Evolutionary conservation across 2,329 filamentous ascomycete species (phyloP).

Genomic region (Colletotrichum ledebouriae): DNA sequence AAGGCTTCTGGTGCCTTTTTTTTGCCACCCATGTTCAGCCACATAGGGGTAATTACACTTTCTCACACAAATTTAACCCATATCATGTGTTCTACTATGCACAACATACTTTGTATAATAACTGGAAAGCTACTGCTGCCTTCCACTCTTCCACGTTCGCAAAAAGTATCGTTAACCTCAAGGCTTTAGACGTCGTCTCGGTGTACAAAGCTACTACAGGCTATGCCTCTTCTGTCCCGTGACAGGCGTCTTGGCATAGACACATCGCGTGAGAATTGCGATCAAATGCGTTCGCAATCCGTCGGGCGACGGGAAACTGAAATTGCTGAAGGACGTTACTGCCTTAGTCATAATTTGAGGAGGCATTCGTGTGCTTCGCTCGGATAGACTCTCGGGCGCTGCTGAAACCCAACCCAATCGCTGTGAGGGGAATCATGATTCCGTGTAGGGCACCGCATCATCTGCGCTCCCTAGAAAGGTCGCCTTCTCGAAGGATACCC

Average conservation of each 20-base stretch:
- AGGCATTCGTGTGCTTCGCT: slow-evolving; percentile 12
- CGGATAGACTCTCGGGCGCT: slow-evolving; percentile 36
- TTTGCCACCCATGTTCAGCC: no score
- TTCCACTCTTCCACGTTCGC: no score
- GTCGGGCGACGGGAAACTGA: slow-evolving; percentile 1
- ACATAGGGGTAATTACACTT: no score
- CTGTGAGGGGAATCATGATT: slow-evolving; percentile 18
- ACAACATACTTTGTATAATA: no score
- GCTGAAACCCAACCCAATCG: slow-evolving; percentile 35
- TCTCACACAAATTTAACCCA: no score
- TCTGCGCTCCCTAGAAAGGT: slow-evolving; percentile 24
- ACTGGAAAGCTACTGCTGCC: no score
- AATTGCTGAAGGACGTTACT: not conserved
- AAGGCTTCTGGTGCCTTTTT: no score
- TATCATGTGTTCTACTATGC: no score
- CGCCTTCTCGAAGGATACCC: slow-evolving; percentile 39
- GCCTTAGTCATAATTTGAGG: slow-evolving; percentile 27
- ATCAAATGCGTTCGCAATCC: not conserved
- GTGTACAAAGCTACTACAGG: not conserved
- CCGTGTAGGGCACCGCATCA: slow-evolving; percentile 5
- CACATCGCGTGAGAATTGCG: no score
- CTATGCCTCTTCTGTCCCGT: not conserved
- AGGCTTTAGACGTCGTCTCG: not conserved
- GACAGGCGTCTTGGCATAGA: not conserved
- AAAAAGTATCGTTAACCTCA: no score